Conservation (phyloP, 768 basidiomycete species). For the Hydnomerulius pinastri region DNA sequence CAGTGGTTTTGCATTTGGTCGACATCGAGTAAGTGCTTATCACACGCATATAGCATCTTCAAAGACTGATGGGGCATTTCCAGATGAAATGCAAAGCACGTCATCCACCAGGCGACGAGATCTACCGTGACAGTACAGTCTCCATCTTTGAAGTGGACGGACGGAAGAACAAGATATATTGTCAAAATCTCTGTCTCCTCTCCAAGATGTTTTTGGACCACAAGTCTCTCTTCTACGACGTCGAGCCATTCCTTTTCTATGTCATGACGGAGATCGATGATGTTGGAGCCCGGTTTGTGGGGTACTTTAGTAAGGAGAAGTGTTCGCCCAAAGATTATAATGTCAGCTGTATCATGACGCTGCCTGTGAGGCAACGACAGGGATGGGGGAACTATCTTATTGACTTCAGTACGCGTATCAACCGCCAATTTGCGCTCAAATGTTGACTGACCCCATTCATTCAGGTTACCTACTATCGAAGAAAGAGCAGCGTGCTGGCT, state of each 20-base stretch:
- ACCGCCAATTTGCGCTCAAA: not conserved
- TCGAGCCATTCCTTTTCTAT: conserved; percentile 98
- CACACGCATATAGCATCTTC: not conserved
- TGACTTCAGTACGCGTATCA: conserved; percentile 77
- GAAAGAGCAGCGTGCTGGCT: conserved; percentile 88
- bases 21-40: conserved; percentile 73
- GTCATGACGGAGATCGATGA: conserved; percentile 94
- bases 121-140: conserved; percentile 85
- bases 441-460: conserved; percentile 6
- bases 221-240: conserved; percentile 98
- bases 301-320: conserved; percentile 99
- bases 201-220: conserved; percentile 99
- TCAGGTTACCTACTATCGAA: conserved; percentile 94
- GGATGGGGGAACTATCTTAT: conserved; percentile 98
- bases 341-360: conserved; percentile 98
- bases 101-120: conserved; percentile 98
- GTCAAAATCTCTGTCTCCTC: conserved; percentile 95
- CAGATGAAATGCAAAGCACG: conserved; percentile 94
- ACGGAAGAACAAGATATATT: conserved; percentile 99
- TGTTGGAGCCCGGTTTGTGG: conserved; percentile 89
- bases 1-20: conserved; percentile 79
- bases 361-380: conserved; percentile 90
- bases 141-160: conserved; percentile 99
- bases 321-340: conserved; percentile 94
- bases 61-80: conserved; percentile 15